A percentile compares a stretch with the other conserved stretches of the same genome.
Conservation (phyloP, 768 basidiomycete genomes). For the Mycena polygramma region DNA sequence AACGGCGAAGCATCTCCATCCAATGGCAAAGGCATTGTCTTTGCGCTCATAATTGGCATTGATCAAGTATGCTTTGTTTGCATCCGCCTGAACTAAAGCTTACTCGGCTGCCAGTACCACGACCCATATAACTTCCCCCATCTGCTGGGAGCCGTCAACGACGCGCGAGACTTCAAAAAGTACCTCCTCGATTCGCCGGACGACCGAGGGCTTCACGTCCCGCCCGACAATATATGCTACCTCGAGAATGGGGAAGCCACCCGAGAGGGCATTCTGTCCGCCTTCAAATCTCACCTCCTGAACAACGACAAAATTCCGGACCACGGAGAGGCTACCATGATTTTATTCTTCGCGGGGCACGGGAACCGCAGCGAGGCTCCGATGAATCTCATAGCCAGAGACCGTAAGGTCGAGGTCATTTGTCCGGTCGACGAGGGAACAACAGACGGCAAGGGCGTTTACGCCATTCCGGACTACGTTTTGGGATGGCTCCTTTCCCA, state of each 20-base stretch:
- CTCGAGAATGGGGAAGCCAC: background rate
- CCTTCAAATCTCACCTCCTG: background rate
- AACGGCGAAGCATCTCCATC: background rate
- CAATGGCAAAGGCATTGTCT: background rate
- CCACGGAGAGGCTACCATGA: background rate
- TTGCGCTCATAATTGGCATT: slow-evolving; percentile 1
- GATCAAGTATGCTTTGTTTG: background rate
- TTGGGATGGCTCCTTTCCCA: background rate
- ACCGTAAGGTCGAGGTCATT: background rate
- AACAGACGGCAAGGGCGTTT: background rate
- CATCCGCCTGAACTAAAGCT: background rate
- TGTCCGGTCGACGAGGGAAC: slow-evolving; percentile 5
- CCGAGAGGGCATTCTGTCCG: background rate
- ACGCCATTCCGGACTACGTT: slow-evolving; percentile 4
- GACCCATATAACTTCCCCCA: background rate
- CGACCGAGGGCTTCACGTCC: background rate
- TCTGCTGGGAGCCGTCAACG: slow-evolving; percentile 3
- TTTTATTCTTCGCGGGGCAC: slow-evolving; percentile 1
- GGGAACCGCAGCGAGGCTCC: background rate
- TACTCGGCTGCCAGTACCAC: background rate
- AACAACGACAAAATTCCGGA: background rate
- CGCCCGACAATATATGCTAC: background rate
- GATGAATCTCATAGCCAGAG: background rate
- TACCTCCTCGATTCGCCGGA: background rate
- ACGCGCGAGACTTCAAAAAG: background rate